These are phyloP conservation scores for Rosa chinensis DNA, from an alignment of 306 rosid genomes.

Conservation along the genomic window DNA sequence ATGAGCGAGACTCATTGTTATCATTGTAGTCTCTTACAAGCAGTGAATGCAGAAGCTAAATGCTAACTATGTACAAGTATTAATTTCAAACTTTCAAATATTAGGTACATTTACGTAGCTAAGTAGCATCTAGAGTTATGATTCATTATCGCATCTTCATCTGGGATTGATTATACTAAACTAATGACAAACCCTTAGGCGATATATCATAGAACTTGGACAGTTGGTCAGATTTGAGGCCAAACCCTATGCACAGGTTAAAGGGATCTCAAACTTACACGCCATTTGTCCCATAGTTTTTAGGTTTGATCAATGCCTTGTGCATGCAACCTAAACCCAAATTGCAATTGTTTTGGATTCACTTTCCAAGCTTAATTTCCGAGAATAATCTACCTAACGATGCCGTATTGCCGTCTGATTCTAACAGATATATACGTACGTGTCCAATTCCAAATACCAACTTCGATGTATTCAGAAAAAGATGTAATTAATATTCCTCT, in stretches of 20 bases:
- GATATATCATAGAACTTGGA: neutral
- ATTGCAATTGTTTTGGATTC: neutral
- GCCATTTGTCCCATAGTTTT: neutral
- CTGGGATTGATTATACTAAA: neutral
- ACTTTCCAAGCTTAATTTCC: neutral
- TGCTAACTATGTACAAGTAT: neutral
- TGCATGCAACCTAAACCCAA: neutral
- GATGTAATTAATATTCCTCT: neutral
- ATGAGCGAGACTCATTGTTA: no score
- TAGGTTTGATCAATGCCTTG: neutral
- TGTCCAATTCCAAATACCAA: neutral
- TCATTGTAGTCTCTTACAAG: neutral
- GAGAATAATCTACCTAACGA: neutral
- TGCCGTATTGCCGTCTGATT: neutral
- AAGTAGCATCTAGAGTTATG: neutral
- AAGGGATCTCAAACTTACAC: neutral
- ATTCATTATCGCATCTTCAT: neutral
- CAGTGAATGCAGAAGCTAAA: neutral
- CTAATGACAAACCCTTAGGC: neutral
- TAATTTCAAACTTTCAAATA: no score
- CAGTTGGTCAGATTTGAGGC: neutral
- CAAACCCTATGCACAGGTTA: neutral
- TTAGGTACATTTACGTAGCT: neutral
- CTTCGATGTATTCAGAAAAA: neutral
- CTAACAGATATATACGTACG: neutral